Evolutionary conservation across 352 stramenopile genomes (phyloP).

Genomic region (Hyaloperonospora arabidopsidis): DNA sequence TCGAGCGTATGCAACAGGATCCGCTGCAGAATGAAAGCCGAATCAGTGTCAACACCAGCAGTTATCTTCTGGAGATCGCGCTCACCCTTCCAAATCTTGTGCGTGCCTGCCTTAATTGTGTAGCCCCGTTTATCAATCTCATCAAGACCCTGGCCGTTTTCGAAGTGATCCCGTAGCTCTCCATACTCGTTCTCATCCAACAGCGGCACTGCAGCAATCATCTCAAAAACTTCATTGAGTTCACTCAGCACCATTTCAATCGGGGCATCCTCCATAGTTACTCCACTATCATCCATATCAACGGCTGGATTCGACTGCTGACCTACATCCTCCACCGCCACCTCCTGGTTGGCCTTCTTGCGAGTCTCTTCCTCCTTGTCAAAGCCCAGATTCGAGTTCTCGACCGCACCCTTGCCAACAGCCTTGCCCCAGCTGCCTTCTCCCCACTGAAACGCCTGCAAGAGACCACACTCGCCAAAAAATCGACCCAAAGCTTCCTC

Average conservation of each 20-base stretch:
- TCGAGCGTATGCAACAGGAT: slow-evolving; percentile 62
- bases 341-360: slow-evolving; percentile 18
- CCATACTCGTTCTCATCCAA: slow-evolving; percentile 66
- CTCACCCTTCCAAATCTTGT: slow-evolving; percentile 62
- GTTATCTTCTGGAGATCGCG: slow-evolving; percentile 45
- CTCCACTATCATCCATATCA: slow-evolving; percentile 2
- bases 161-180: slow-evolving; percentile 53
- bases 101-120: slow-evolving; percentile 41
- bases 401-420: slow-evolving; percentile 44
- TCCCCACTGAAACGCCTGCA: slow-evolving; percentile 56
- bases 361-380: slow-evolving; percentile 46
- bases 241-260: slow-evolving; percentile 56
- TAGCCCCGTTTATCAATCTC: slow-evolving; percentile 62
- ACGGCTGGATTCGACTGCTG: background rate
- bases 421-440: slow-evolving; percentile 68
- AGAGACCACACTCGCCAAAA: slow-evolving; percentile 59
- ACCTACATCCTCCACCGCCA: background rate
- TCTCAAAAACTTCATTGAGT: slow-evolving; percentile 57
- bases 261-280: slow-evolving; percentile 31
- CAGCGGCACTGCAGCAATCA: slow-evolving; percentile 60
- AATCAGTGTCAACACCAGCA: slow-evolving; percentile 47
- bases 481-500: slow-evolving; percentile 65
- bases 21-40: slow-evolving; percentile 62
- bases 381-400: slow-evolving; percentile 62
- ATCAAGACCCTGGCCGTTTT: slow-evolving; percentile 44